phyloP scores from a whole-genome alignment of 2,329 filamentous ascomycete genomes.

The Dothideomycetidae sp. region DNA sequence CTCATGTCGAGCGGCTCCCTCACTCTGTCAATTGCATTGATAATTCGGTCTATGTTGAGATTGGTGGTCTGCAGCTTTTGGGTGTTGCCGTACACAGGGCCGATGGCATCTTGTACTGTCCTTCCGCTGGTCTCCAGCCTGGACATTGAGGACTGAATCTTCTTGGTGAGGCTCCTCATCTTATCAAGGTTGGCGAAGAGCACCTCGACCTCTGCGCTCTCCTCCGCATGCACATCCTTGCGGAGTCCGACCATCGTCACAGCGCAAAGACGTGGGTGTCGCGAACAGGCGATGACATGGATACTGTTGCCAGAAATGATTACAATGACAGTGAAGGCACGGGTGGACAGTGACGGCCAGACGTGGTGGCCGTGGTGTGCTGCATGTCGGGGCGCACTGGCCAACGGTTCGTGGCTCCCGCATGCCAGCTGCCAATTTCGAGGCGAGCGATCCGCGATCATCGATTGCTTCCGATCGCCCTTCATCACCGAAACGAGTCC shows the following conservation, averaged over 20 bases:
- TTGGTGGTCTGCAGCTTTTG: slow-evolving; percentile 77
- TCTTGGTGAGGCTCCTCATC: slow-evolving; percentile 84
- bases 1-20: slow-evolving; percentile 87
- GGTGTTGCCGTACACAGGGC: slow-evolving; percentile 85
- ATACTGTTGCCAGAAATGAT: no score
- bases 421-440: no score
- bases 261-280: no score
- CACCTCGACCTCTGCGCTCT: slow-evolving; percentile 54
- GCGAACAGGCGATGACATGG: no score
- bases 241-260: slow-evolving; percentile 39
- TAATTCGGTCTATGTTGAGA: slow-evolving; percentile 73
- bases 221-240: slow-evolving; percentile 47
- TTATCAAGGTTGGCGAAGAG: slow-evolving; percentile 66
- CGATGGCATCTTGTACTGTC: slow-evolving; percentile 81
- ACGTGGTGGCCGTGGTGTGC: no score
- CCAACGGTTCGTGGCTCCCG: no score
- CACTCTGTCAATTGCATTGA: slow-evolving; percentile 75
- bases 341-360: no score
- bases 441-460: no score
- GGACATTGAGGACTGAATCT: slow-evolving; percentile 77
- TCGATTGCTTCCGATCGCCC: no score
- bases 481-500: no score
- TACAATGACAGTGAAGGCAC: no score
- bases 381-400: no score
- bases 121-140: slow-evolving; percentile 78